A percentile compares a stretch with the other conserved stretches of the same genome.
Conservation (phyloP, 805 yeast species). For the Starmerella gropengiesseri region DNA sequence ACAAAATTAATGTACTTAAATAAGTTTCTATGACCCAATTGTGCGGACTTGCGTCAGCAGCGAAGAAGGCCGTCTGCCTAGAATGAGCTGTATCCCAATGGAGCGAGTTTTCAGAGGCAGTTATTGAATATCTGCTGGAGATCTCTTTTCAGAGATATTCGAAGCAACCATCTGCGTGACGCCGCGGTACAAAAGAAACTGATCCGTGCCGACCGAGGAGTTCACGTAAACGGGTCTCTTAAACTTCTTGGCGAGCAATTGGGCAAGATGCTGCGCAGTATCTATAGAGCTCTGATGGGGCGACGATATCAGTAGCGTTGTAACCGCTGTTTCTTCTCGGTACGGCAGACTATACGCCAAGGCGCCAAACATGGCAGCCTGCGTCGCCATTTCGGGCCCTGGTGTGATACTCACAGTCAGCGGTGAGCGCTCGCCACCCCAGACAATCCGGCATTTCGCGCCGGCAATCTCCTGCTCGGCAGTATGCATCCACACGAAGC, state of each 20-base stretch:
- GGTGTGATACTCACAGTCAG: slow-evolving; percentile 16
- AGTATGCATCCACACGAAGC: slow-evolving; percentile 10
- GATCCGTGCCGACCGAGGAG: slow-evolving; percentile 12
- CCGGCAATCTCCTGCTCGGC: slow-evolving; percentile 14
- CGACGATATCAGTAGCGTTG: slow-evolving; percentile 15
- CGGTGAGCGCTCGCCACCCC: slow-evolving; percentile 15
- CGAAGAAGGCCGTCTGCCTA: no score
- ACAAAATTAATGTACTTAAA: no score
- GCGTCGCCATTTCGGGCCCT: neutral
- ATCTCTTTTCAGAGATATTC: neutral
- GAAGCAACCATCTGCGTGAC: neutral
- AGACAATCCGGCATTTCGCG: slow-evolving; percentile 15
- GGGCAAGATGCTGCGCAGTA: slow-evolving; percentile 17
- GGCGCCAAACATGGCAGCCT: slow-evolving; percentile 18
- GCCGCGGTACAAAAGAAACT: slow-evolving; percentile 5
- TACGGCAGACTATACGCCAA: slow-evolving; percentile 23
- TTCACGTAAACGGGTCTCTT: slow-evolving; percentile 23
- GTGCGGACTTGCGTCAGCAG: no score
- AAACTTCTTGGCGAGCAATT: slow-evolving; percentile 16
- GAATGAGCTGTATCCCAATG: no score
- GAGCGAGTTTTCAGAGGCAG: no score
- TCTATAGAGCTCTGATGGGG: slow-evolving; percentile 16
- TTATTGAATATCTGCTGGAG: no score
- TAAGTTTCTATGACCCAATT: no score
- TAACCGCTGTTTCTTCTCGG: neutral